Conservation (phyloP, 495 filamentous ascomycete genomes). For the Penicillium herquei region DNA sequence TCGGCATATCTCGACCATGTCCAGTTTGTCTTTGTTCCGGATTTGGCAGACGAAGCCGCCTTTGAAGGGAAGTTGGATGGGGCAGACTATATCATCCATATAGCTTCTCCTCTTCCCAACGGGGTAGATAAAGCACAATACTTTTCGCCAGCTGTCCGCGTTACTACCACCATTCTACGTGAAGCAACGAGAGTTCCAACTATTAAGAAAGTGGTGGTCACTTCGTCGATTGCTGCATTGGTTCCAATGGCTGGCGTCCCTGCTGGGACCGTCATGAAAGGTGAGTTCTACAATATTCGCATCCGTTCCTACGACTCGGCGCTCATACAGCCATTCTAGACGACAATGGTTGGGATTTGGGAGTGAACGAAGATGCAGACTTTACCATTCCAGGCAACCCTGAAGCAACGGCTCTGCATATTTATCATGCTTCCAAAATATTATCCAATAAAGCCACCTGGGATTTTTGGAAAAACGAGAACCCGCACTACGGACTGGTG, state of each 20-base stretch:
- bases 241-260: conserved; percentile 27
- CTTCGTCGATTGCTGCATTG: conserved; percentile 31
- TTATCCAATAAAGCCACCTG: conserved; percentile 29
- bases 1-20: conserved; percentile 15
- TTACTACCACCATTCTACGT: conserved; percentile 28
- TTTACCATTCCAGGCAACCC: conserved; percentile 16
- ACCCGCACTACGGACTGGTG: conserved; percentile 29
- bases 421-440: conserved; percentile 33
- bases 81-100: conserved; percentile 39
- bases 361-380: conserved; percentile 20
- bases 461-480: conserved; percentile 19
- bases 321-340: conserved; percentile 14
- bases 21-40: conserved; percentile 31
- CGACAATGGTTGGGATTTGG: conserved; percentile 31
- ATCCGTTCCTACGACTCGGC: too few species aligned
- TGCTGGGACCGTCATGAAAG: conserved; percentile 23
- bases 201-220: conserved; percentile 39
- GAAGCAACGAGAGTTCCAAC: conserved; percentile 26
- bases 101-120: conserved; percentile 37
- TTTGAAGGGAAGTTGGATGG: conserved; percentile 30
- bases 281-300: background rate
- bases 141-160: conserved; percentile 11
- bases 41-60: conserved; percentile 28
- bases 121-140: conserved; percentile 26
- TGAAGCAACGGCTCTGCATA: conserved; percentile 12